Base-by-base conservation (phyloP, 768 basidiomycete species). In the Naematelia encephala region DNA sequence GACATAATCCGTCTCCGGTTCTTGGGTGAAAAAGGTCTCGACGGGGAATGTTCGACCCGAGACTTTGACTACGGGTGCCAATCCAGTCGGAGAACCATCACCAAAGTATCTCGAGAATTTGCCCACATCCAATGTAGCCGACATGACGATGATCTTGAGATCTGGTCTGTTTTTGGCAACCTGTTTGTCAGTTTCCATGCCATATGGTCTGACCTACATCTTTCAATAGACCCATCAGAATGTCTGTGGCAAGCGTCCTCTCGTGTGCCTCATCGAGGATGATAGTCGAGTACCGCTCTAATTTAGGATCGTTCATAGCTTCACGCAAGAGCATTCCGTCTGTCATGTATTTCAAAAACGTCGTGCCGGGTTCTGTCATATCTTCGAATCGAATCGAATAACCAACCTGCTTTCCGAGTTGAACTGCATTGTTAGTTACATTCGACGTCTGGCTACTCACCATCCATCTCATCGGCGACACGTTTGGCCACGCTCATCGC, bases 231-330 rank as follows among this genome's bases (percentile, higher is more conserved):
- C 94, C 92, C 93, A 99, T 98, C 29, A 99, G 86, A 69, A 98
- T 93, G 79, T 99, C 96, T 28, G 94, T 98, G 0, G 96, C 91
- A 42, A 97, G 83, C 0, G 96, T 98, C 61, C 94, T 87, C 80
- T 99, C 96, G 80, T 99, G 96, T 4, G 91, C 96, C 80, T 99
- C 96, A 76, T 99, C 96, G 57, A 98, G 85, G 69, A 99, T 98
- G 78, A 99, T 92, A 21, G 94, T 97, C 19, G 91, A 94, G 77
- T 99, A 99, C 2, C 92, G 85, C 25, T 83, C 81, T 39, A 98
- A 84, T 19, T 84, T 82, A 8, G 90, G 88, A 78, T 98, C 94
- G 78, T 93, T 90, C 93, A 97, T 99, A 3, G 91, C 92, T 80
- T 96, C 92, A 19, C 92, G 86, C n/a, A 94, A 84, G n/a, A 81